These are phyloP conservation scores for Blastosporella zonata DNA, from an alignment of 1,284 basidiomycete genomes.

Conservation along the genomic window DNA sequence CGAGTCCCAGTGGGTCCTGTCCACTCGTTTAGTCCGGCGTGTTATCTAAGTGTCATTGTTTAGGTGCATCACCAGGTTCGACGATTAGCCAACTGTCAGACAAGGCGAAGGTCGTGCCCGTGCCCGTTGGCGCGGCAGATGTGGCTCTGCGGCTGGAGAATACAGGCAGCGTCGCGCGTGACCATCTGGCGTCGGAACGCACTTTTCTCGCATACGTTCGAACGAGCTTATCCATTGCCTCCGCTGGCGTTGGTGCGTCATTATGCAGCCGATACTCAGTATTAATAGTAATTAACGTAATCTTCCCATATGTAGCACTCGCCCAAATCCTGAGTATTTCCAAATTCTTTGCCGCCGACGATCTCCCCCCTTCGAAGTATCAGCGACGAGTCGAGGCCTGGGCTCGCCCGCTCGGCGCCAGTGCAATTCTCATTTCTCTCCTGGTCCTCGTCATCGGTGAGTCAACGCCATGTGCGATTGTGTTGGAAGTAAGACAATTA, in stretches of 20 bases:
- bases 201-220: conserved; percentile 29
- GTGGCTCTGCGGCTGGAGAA: conserved; percentile 20
- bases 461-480: background rate
- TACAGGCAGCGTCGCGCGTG: conserved; percentile 27
- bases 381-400: conserved; percentile 4
- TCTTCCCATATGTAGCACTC: background rate
- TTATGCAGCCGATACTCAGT: background rate
- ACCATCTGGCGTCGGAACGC: conserved; percentile 28
- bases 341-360: conserved; percentile 4
- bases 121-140: background rate
- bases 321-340: conserved; percentile 12
- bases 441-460: conserved; percentile 9
- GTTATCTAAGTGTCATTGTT: no score
- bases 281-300: background rate
- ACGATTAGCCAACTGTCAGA: background rate
- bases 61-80: no score
- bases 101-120: no score
- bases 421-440: conserved; percentile 12
- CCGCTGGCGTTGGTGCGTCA: conserved; percentile 23
- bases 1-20: background rate
- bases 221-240: conserved; percentile 26
- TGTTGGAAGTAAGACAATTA: background rate
- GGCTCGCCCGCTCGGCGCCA: conserved; percentile 14
- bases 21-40: background rate
- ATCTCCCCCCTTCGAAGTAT: background rate